Base-by-base conservation (phyloP, 192 early-diverging fungal genomes). In the Nowakowskiella sp. region DNA sequence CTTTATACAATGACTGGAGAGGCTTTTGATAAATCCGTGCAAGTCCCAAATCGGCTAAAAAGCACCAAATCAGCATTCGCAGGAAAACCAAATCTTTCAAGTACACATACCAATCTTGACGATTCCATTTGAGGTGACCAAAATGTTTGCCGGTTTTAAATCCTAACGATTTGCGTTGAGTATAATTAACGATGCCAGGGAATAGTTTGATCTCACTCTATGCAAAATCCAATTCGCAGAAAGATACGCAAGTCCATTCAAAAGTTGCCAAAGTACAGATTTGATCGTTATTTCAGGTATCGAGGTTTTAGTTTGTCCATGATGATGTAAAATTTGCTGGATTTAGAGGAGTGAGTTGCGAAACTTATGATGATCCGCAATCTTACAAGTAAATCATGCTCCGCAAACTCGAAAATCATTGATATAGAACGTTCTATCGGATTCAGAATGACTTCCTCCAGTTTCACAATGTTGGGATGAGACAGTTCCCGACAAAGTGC, bases 351-450 rank as follows among this genome's bases (percentile, higher is more conserved):
- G 46, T 21, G 26, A 33, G 24, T 25, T 44, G 19, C 27, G 5
- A 3, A 8, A 9, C 16, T 32, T 7, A 9, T 3, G 25, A 59
- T 34, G 31, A 13, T 8, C 19, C 22, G 65, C 3, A 13, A 6
- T 42, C 62, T 51, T 75, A 87, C 84, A 60, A 89, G 61, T 44
- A 90, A 76, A 66, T 97, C 93, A 64, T 95, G 88, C 60, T 97
- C 93, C 3, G 93, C 90, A 62, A 92, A 97, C 34, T 95, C 93
- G 79, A 97, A 89, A 30, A 97, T 85, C 90, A 97, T 94, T 50
- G 88, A 83, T 28, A 97, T 94, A 4, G 88, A 86, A 49, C 89
- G 85, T 63, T 97, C 93, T 16, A 33, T 33, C 0, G 74, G 58
- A 49, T 94, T 90, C 44, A 95, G 61, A 0, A 93, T 55, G 0